These are phyloP conservation scores for Purpureocillium takamizusanense DNA, from an alignment of 2,329 filamentous ascomycete genomes.

Conservation along the genomic window DNA sequence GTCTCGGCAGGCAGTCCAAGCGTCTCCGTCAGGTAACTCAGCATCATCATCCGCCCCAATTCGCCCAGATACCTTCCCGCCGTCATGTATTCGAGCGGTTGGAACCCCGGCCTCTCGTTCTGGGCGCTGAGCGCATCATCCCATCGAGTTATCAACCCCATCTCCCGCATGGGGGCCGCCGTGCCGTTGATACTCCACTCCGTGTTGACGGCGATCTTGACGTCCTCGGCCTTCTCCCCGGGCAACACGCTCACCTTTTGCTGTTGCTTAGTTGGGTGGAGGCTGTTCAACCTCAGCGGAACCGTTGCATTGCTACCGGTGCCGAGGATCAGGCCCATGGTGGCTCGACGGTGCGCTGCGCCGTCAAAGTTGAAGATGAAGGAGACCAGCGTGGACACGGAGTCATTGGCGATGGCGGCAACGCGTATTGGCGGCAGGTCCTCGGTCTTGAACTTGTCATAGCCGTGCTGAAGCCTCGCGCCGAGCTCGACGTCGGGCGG, in stretches of 20 bases:
- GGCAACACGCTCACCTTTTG: constrained; percentile 38
- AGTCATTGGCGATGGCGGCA: constrained; percentile 71
- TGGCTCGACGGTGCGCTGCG: constrained; percentile 51
- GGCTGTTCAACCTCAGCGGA: constrained; percentile 52
- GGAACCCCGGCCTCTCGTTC: constrained; percentile 65
- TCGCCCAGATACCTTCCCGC: constrained; percentile 71
- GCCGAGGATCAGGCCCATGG: constrained; percentile 74
- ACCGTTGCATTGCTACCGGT: constrained; percentile 78
- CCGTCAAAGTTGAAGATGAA: constrained; percentile 64
- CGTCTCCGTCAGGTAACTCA: constrained; percentile 49
- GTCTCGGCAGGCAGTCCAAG: constrained; percentile 28
- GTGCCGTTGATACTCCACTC: constrained; percentile 78
- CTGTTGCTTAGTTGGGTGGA: constrained; percentile 56
- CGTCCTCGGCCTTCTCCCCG: constrained; percentile 35
- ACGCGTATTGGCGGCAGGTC: constrained; percentile 59
- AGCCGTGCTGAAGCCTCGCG: constrained; percentile 48
- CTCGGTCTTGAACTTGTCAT: constrained; percentile 36
- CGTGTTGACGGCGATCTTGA: constrained; percentile 71
- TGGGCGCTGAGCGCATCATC: constrained; percentile 57
- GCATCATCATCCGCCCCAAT: constrained; percentile 60
- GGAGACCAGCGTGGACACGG: constrained; percentile 70
- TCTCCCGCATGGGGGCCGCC: constrained; percentile 53
- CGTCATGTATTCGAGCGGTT: constrained; percentile 80
- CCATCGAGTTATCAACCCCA: constrained; percentile 61
- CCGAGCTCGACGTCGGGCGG: constrained; percentile 52